These are phyloP conservation scores for Heterobasidion annosum DNA, from an alignment of 1,284 basidiomycete genomes.

Conservation along the genomic window DNA sequence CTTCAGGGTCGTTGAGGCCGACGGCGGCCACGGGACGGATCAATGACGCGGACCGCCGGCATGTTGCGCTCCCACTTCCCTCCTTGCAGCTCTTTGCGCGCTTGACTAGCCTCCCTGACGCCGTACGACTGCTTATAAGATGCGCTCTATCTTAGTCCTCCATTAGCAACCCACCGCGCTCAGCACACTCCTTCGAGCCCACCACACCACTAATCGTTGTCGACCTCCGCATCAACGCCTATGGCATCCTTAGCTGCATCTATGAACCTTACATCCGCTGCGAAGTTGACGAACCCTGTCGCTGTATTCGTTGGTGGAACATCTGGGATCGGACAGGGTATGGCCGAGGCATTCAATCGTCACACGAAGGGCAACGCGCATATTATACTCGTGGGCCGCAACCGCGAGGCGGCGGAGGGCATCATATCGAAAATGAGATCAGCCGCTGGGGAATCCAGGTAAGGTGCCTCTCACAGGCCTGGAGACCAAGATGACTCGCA, in stretches of 20 bases:
- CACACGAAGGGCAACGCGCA: conserved; percentile 23
- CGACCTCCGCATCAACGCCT: not conserved
- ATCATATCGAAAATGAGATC: conserved; percentile 19
- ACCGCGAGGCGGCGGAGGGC: conserved; percentile 22
- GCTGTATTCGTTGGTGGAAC: conserved; percentile 27
- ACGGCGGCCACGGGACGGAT: not conserved
- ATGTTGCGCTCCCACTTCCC: too few species aligned
- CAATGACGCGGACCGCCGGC: not conserved
- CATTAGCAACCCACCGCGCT: too few species aligned
- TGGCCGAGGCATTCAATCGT: conserved; percentile 19
- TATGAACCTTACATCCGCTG: not conserved
- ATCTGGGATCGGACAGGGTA: conserved; percentile 25
- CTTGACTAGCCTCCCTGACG: too few species aligned
- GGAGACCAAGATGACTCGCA: not conserved
- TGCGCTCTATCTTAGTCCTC: too few species aligned
- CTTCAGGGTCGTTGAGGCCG: too few species aligned
- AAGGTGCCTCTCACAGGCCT: not conserved
- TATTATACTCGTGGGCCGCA: conserved; percentile 27
- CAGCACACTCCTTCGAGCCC: too few species aligned
- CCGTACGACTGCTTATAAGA: too few species aligned
- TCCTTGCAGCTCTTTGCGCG: too few species aligned
- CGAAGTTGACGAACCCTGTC: conserved; percentile 13
- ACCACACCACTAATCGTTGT: too few species aligned
- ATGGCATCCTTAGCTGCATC: not conserved
- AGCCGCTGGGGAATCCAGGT: conserved; percentile 4